Percentiles rank a stretch among this genome's conserved stretches.
These are phyloP conservation scores for Xylariaceae sp. DNA, from an alignment of 2,329 filamentous ascomycete genomes.

Conservation along the genomic window DNA sequence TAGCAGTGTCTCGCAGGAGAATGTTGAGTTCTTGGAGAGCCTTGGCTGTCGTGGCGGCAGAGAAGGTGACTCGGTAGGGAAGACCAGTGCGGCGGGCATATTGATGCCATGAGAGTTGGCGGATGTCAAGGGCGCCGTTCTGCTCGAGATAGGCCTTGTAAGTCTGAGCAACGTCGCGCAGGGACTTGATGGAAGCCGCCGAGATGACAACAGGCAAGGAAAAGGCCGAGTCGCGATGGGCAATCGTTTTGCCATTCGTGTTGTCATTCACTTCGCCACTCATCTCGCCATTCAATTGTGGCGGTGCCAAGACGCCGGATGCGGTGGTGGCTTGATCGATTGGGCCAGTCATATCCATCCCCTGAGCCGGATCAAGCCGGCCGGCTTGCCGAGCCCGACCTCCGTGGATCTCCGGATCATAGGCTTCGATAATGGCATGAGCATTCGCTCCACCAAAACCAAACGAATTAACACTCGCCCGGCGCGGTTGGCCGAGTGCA, in stretches of 20 bases:
- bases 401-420: slow-evolving; percentile 32
- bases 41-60: slow-evolving; percentile 22
- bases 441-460: slow-evolving; percentile 42
- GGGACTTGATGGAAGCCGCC: slow-evolving; percentile 33
- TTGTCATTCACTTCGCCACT: not conserved
- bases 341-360: not conserved
- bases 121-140: slow-evolving; percentile 10
- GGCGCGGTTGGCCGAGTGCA: slow-evolving; percentile 33
- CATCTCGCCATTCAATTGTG: not conserved
- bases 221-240: slow-evolving; percentile 8
- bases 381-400: slow-evolving; percentile 1
- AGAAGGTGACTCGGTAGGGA: slow-evolving; percentile 29
- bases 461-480: slow-evolving; percentile 42
- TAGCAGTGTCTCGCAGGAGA: slow-evolving; percentile 22
- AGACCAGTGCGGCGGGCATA: slow-evolving; percentile 31
- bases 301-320: slow-evolving; percentile 10
- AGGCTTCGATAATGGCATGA: slow-evolving; percentile 40
- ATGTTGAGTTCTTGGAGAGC: slow-evolving; percentile 25
- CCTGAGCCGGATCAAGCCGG: not conserved
- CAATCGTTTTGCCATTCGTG: not conserved
- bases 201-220: slow-evolving; percentile 35
- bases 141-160: slow-evolving; percentile 31
- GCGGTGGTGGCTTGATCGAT: slow-evolving; percentile 2
- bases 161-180: slow-evolving; percentile 25
- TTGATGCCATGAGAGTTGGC: slow-evolving; percentile 32